Evolutionary conservation across 352 stramenopile species (phyloP), one percentile per base, ranked within the genome.

Genomic region (Phytopythium helicoides): DNA sequence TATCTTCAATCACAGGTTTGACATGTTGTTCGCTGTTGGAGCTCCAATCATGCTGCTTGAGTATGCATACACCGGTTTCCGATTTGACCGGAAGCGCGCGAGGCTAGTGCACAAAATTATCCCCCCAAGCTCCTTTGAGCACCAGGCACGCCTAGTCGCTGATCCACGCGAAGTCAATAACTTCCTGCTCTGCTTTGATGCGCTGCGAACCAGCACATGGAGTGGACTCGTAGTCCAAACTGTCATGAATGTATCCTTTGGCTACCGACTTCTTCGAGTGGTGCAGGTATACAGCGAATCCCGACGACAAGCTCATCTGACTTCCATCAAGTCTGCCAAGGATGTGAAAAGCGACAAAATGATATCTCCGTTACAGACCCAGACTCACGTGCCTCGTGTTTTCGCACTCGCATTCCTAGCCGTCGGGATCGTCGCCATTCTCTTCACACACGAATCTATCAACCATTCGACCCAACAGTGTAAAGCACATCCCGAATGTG

Each of bases 11-110:
- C n/a, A n/a, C 48, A 49, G 38, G 10, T 56, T 56, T 31, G 39
- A 56, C 34, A 47, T 56, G 50, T 4, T 56, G 7, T 56, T 56
- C 22, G 50, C 50, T 7, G 50, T 56, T 21, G 50, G 39, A 19
- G 18, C 40, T 14, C 50, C 40, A 3, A 56, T 56, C 34, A 18
- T 42, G 21, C 35, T 56, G 18, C 39, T 56, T 3, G 16, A 21
- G 11, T 50, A 56, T 37, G 35, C 28, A 6, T 50, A 56, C 19
- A 34, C 18, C 3, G 19, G 48, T 41, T 56, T 56, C 33, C 7
- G 33, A 15, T 50, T 50, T 28, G 39, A 56, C 21, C 50, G 40
- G 8, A 33, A 40, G 8, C 19, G 28, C 7, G 31, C 34, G 8
- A 39, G 18, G 10, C 15, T 50, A 12, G 40, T 44, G 19, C 31